These are phyloP conservation scores for Acer yangbiense DNA, from an alignment of 345 rosid species.

Conservation along the genomic window DNA sequence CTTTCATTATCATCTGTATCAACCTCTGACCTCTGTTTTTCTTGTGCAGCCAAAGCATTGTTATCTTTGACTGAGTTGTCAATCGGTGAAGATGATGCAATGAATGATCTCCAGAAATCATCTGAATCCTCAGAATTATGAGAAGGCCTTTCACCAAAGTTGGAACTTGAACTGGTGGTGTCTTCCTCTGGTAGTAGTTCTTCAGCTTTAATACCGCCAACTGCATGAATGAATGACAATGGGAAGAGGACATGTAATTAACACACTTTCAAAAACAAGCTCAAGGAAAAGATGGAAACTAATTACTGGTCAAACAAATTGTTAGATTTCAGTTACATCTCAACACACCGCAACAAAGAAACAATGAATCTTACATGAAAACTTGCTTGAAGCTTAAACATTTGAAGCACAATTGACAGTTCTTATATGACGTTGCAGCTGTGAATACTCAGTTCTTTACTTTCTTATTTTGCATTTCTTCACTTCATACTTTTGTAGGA, in stretches of 20 bases:
- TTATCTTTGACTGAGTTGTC: slow-evolving; percentile 33
- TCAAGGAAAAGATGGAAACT: background rate
- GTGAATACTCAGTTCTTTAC: background rate
- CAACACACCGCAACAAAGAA: background rate
- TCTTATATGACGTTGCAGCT: background rate
- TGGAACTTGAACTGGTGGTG: slow-evolving; percentile 35
- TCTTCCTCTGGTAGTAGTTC: slow-evolving; percentile 52
- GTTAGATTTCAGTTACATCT: background rate
- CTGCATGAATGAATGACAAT: slow-evolving; percentile 37
- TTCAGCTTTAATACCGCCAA: slow-evolving; percentile 38
- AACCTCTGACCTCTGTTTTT: slow-evolving; percentile 25
- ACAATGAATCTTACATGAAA: background rate
- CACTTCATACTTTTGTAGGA: background rate
- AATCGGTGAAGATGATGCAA: slow-evolving; percentile 42
- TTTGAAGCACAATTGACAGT: background rate
- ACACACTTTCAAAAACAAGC: background rate
- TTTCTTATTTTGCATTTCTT: background rate
- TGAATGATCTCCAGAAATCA: slow-evolving; percentile 66
- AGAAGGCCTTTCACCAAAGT: slow-evolving; percentile 29
- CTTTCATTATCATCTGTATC: slow-evolving; percentile 36
- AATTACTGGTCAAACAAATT: slow-evolving; percentile 12
- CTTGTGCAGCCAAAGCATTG: slow-evolving; percentile 20
- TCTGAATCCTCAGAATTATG: slow-evolving; percentile 40
- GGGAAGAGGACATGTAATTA: background rate
- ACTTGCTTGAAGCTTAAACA: background rate